Conservation (phyloP, 805 yeast genomes). For the Saturnispora bothae region DNA sequence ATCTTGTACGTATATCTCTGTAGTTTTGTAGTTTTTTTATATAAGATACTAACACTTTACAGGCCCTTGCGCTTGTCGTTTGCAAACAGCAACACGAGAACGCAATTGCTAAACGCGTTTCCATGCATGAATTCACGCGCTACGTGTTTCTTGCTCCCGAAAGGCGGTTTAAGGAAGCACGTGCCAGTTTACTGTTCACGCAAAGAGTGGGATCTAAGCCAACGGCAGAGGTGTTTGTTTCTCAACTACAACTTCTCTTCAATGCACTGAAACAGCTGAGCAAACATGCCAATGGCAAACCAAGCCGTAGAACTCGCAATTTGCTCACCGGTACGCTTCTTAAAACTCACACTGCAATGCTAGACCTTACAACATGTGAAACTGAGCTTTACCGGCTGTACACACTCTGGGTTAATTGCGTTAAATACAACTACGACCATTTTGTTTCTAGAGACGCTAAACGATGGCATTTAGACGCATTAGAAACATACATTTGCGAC, state of each 20-base stretch:
- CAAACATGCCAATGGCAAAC: no score
- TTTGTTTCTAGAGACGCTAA: slow-evolving; percentile 6
- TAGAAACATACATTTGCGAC: slow-evolving; percentile 11
- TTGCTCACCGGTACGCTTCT: no score
- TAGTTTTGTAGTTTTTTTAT: not conserved
- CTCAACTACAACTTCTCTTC: no score
- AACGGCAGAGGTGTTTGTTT: no score
- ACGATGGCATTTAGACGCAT: slow-evolving; percentile 1
- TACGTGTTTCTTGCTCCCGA: not conserved
- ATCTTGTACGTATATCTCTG: not conserved
- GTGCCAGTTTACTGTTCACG: no score
- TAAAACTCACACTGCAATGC: no score
- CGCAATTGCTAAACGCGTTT: not conserved
- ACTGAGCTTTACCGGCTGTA: slow-evolving; percentile 5
- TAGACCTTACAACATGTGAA: no score
- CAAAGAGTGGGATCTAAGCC: no score
- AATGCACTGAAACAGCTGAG: no score
- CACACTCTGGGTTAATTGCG: slow-evolving; percentile 10
- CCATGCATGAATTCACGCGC: not conserved
- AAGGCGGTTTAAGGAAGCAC: not conserved
- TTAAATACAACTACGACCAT: slow-evolving; percentile 9
- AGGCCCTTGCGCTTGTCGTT: not conserved
- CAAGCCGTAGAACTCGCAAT: no score
- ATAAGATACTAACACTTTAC: not conserved
- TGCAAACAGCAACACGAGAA: not conserved